These are phyloP conservation scores for Bryum argenteum DNA, from an alignment of 225 moss, liverwort and hornwort genomes.

Conservation along the genomic window DNA sequence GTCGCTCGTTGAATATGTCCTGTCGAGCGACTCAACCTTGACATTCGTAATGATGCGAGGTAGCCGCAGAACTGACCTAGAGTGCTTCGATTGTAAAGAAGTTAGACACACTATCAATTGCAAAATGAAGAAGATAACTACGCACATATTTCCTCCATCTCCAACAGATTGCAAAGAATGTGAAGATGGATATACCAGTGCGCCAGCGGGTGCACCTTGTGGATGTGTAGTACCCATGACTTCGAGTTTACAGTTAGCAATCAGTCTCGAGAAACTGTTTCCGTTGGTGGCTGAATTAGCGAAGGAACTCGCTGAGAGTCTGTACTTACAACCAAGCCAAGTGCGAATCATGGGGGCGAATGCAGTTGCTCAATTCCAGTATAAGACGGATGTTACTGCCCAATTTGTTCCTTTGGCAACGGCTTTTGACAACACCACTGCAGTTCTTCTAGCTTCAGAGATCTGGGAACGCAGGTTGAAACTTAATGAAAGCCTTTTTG, in stretches of 20 bases:
- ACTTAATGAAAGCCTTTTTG: constrained; percentile 77
- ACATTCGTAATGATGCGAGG: background rate
- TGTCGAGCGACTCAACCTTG: constrained; percentile 2
- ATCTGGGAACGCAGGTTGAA: constrained; percentile 66
- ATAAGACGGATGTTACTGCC: constrained; percentile 62
- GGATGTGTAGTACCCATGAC: constrained; percentile 71
- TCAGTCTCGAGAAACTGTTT: constrained; percentile 64
- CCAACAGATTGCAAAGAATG: constrained; percentile 60
- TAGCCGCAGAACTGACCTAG: background rate
- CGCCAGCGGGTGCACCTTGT: constrained; percentile 62
- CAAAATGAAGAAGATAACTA: background rate
- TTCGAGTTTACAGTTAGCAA: constrained; percentile 55
- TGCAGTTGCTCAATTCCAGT: constrained; percentile 59
- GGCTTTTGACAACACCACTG: constrained; percentile 74
- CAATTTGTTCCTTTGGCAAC: constrained; percentile 71
- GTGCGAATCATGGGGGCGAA: constrained; percentile 71
- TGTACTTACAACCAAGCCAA: constrained; percentile 65
- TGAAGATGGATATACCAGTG: constrained; percentile 53
- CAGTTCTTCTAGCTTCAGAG: constrained; percentile 72
- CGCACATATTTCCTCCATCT: constrained; percentile 12
- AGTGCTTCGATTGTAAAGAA: background rate
- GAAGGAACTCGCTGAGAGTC: constrained; percentile 63
- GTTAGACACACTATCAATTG: constrained; percentile 11
- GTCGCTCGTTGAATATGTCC: background rate
- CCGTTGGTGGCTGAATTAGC: constrained; percentile 63